Evolutionary conservation across 1,284 basidiomycete species (phyloP).

Genomic region (Xerocomus nothofagi): DNA sequence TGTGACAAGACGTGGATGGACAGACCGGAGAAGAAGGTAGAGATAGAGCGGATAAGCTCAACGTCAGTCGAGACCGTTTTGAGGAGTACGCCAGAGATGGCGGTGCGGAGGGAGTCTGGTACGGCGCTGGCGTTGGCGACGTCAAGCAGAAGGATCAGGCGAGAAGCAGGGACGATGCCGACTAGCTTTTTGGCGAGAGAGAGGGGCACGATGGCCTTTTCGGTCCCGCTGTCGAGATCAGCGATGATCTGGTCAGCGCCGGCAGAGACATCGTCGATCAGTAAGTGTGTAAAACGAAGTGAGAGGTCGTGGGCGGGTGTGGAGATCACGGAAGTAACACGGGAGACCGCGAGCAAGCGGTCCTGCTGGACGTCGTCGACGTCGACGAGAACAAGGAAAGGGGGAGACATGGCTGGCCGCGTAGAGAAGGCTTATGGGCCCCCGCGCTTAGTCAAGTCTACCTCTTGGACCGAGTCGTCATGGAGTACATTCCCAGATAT

Average conservation of each 20-base stretch:
- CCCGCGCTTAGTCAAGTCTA: constrained; percentile 24
- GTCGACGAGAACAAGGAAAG: constrained; percentile 64
- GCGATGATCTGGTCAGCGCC: constrained; percentile 60
- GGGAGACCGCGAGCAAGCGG: constrained; percentile 61
- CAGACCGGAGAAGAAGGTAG: constrained; percentile 68
- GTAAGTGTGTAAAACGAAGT: constrained; percentile 44
- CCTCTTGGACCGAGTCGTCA: constrained; percentile 21
- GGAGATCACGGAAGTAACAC: constrained; percentile 76
- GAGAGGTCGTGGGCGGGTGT: constrained; percentile 38
- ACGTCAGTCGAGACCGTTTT: constrained; percentile 66
- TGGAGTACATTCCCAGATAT: constrained; percentile 69
- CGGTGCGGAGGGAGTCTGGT: constrained; percentile 66
- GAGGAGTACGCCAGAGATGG: constrained; percentile 75
- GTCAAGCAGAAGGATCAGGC: constrained; percentile 74
- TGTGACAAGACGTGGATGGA: constrained; percentile 63
- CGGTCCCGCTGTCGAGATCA: constrained; percentile 73
- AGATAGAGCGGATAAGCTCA: constrained; percentile 71
- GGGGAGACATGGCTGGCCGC: constrained; percentile 25
- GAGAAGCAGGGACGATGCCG: constrained; percentile 66
- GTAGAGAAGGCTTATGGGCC: not conserved
- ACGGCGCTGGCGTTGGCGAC: constrained; percentile 73
- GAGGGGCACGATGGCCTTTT: constrained; percentile 75
- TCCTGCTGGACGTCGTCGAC: constrained; percentile 38
- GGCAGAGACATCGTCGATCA: constrained; percentile 52
- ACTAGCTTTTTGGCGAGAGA: constrained; percentile 66